Evolutionary conservation across 164 flowering plant species (phyloP), one percentile per base, ranked within the genome.

Genomic region (Tetrastigma voinierianum): DNA sequence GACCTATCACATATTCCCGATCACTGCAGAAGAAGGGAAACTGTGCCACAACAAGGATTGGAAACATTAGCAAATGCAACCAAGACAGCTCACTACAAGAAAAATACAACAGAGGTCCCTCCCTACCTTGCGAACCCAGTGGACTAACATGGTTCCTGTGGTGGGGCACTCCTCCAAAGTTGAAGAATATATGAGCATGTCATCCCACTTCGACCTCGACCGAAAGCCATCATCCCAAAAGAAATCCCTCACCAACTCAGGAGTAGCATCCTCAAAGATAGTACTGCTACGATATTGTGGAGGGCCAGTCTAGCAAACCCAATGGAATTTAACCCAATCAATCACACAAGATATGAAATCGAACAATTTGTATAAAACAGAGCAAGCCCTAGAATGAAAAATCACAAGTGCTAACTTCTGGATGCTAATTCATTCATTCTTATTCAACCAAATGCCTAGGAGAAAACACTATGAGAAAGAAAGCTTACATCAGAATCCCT

Each of bases 191-290:
- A 82, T 8, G 46, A 89, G 84, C 97, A 89, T 90, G 67, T 82
- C 82, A 72, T 90, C 97, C 97, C 97, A 89, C 64, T 79, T 78
- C 24, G 68, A 9, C 49, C 94, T 70, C 24, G 68, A 9, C 49
- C 94, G 70, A 55, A 81, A 87, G 18, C 85, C 88, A 79, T 90
- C 92, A 69, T 90, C 97, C 97, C 94, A 90, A 66, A 88, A 90
- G 78, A 90, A 90, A 69, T 89, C 94, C 61, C 92, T 80, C 67
- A 90, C 74, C 70, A 80, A 14, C 76, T 89, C 90, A 51, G 94
- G 89, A n/a, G 82, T 74, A 4, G 84, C 89, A 80, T 90, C 81
- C 75, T 90, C 92, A 76, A 75, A 83, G 1, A 89, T 68, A 0
- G 89, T 90, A 57, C 83, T 79, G 55, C 80, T 87, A n/a, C 90